Evolutionary conservation across 2,329 filamentous ascomycete genomes (phyloP), one percentile per base, ranked within the genome.

Genomic region (Exophiala sp.): DNA sequence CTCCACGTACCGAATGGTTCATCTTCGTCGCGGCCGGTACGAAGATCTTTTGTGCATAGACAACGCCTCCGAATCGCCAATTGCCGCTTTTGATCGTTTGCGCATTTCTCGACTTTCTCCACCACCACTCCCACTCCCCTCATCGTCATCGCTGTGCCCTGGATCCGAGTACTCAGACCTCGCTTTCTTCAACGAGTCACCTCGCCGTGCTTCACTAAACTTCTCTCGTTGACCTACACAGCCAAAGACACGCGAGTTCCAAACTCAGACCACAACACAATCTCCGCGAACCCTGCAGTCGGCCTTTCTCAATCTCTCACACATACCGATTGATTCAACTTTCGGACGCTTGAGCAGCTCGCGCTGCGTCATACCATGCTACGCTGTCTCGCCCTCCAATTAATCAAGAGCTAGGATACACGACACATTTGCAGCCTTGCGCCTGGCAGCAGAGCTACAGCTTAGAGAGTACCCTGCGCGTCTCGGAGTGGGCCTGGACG

Each of bases 351-450:
- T 39, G 38, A 18, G 32, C 39, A 35, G 11, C 14, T 34, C 29
- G 22, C 45, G 30, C 41, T 24, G 32, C 34, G 27, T 13, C 52
- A 48, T 48, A 54, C 35, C 47, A 54, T 54, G 52, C 48, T 47
- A 42, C 40, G 52, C 48, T 46, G 30, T 21, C 18, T 43, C 38
- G 30, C 23, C 19, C 37, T 27, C 40, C 23, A 38, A 18, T 22
- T 24, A 21, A 47, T 18, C 29, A 54, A 54, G 47, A 54, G 52
- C 48, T 54, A 50, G 52, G 43, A 48, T 19, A 22, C 13, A 38
- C 30, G 7, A 16, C 18, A 18, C 21, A 35, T 24, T 22, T 27
- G 10, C 24, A 22, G 14, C 16, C 19, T 38, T 16, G 41, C 32
- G 14, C 35, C 19, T 11, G 22, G 10, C 45, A 14, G 34, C 16